These are phyloP conservation scores for Spathaspora boniae DNA, from an alignment of 805 yeast species.

Conservation along the genomic window DNA sequence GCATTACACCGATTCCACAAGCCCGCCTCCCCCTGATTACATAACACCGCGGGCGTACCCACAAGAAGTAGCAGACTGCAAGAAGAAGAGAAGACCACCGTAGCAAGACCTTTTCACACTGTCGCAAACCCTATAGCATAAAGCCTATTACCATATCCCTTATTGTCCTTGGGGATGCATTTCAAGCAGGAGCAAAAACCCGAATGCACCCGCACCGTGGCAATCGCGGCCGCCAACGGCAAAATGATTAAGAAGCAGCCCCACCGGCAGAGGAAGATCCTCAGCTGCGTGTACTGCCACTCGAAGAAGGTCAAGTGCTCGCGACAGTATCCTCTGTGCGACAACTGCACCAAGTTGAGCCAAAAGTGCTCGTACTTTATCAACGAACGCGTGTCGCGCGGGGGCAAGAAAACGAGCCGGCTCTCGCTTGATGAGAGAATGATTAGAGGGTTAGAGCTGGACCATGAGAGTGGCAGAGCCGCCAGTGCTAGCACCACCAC, in stretches of 20 bases:
- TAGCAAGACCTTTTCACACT: too few species aligned
- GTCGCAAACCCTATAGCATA: too few species aligned
- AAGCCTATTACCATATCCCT: too few species aligned
- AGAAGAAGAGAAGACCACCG: too few species aligned
- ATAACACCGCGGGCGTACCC: too few species aligned
- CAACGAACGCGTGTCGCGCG: slow-evolving; percentile 52
- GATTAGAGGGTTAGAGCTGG: slow-evolving; percentile 7
- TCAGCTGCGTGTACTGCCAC: slow-evolving; percentile 57
- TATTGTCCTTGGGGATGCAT: too few species aligned
- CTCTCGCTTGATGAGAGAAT: slow-evolving; percentile 8
- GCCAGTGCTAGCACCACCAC: slow-evolving; percentile 2
- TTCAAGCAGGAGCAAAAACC: too few species aligned
- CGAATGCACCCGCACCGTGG: too few species aligned
- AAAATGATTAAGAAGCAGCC: slow-evolving; percentile 55
- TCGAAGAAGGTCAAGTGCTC: slow-evolving; percentile 62
- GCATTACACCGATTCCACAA: too few species aligned
- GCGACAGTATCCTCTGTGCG: slow-evolving; percentile 55
- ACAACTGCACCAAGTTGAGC: slow-evolving; percentile 46
- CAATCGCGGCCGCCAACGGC: too few species aligned
- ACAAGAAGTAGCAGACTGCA: too few species aligned
- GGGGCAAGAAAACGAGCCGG: slow-evolving; percentile 27
- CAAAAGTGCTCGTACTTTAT: slow-evolving; percentile 53
- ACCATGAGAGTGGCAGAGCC: slow-evolving; percentile 2
- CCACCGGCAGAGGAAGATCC: slow-evolving; percentile 56
- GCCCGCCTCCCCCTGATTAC: too few species aligned